phyloP scores from a whole-genome alignment of 305 asterid species.

The Solanum chacoense region DNA sequence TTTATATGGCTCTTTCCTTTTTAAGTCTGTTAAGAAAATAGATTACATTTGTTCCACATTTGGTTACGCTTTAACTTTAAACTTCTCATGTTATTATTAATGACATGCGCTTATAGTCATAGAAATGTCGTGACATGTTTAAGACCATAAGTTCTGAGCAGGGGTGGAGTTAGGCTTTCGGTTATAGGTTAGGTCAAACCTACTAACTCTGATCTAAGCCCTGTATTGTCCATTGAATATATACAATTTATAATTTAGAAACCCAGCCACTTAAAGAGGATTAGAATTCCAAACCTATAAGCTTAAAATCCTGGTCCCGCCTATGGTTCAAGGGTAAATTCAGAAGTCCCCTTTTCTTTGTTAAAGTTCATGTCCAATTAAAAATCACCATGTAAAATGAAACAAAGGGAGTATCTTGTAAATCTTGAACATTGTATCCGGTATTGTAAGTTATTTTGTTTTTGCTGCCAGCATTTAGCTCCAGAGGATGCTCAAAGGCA shows the following conservation, averaged over 20 bases:
- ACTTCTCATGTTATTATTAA: background rate
- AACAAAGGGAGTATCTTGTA: background rate
- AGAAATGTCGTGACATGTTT: background rate
- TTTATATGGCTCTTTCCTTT: background rate
- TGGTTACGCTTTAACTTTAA: background rate
- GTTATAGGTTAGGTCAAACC: background rate
- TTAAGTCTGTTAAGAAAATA: background rate
- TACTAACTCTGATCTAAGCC: background rate
- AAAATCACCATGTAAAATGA: background rate
- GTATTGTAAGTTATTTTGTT: background rate
- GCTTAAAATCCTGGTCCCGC: background rate
- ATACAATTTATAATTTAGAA: background rate
- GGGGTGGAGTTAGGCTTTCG: background rate
- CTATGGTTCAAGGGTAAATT: background rate
- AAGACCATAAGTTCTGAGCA: background rate
- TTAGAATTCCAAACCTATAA: background rate
- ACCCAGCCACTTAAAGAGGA: background rate
- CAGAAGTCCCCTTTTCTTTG: background rate
- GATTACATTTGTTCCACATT: background rate
- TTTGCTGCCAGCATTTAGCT: constrained; percentile 38
- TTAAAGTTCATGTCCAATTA: background rate
- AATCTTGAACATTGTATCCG: background rate
- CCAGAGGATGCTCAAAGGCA: constrained; percentile 57
- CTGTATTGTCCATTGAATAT: background rate
- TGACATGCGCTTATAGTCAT: background rate